Conservation (phyloP, 1,284 basidiomycete species). For the Ustilago nuda region DNA sequence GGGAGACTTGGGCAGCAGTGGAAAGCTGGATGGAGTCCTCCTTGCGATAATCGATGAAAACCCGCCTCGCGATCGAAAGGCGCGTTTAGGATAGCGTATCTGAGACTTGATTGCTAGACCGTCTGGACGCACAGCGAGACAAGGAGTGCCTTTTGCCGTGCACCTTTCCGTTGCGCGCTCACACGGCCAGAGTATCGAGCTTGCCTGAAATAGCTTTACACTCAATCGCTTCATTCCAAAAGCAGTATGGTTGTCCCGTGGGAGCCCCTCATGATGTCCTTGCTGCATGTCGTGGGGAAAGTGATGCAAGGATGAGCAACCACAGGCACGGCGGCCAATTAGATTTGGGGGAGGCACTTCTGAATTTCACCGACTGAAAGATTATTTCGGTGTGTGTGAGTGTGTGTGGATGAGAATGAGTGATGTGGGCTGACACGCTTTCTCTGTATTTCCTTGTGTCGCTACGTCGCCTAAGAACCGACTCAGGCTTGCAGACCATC, state of each 20-base stretch:
- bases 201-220: background rate
- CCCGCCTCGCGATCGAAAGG: conserved; percentile 29
- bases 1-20: conserved; percentile 1
- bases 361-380: conserved; percentile 18
- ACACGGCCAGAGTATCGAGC: background rate
- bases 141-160: background rate
- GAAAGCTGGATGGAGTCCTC: conserved; percentile 12
- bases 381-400: background rate
- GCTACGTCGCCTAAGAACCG: background rate
- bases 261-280: conserved; percentile 30
- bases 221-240: background rate
- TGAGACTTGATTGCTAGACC: background rate
- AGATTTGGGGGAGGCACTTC: background rate
- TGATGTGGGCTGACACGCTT: background rate
- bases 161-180: background rate
- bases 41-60: conserved; percentile 13
- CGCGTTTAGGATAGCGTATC: conserved; percentile 12
- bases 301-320: conserved; percentile 14
- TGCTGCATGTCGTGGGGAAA: conserved; percentile 15
- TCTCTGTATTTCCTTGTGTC: background rate
- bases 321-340: conserved; percentile 6
- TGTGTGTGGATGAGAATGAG: background rate
- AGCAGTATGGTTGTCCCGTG: conserved; percentile 24
- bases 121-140: background rate
- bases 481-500: conserved; percentile 2